These are phyloP conservation scores for Fusarium sp. DNA, from an alignment of 2,329 filamentous ascomycete species.

Conservation along the genomic window DNA sequence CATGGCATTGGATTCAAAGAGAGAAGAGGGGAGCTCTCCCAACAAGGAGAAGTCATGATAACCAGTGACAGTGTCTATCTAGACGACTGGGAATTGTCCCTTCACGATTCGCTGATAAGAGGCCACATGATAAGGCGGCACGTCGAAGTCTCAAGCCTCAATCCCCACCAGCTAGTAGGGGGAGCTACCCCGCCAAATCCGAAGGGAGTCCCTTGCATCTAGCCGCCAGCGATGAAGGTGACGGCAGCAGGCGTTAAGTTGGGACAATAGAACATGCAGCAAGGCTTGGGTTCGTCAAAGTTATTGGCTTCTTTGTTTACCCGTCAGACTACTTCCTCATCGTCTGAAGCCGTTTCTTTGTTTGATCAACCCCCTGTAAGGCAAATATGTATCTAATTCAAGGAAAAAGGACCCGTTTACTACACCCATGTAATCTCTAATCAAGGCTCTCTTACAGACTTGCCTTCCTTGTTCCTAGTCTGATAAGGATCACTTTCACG, in stretches of 20 bases:
- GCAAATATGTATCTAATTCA: neutral
- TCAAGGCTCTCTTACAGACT: neutral
- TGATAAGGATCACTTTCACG: constrained; percentile 32
- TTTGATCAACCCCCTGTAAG: neutral
- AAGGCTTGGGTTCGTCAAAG: neutral
- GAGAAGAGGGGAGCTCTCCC: constrained; percentile 39
- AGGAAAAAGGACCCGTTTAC: neutral
- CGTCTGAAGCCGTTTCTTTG: neutral
- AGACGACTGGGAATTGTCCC: constrained; percentile 22
- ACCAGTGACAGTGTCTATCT: constrained; percentile 32
- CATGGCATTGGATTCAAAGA: constrained; percentile 6
- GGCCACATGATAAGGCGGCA: constrained; percentile 47
- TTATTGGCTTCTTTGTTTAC: constrained; percentile 6
- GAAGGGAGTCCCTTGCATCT: constrained; percentile 43
- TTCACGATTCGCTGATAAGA: constrained; percentile 47
- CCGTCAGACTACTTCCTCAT: constrained; percentile 4
- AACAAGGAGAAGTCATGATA: constrained; percentile 46
- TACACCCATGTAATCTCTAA: constrained; percentile 3
- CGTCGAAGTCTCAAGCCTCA: constrained; percentile 38
- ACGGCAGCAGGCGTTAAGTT: constrained; percentile 5
- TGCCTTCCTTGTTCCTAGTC: constrained; percentile 3
- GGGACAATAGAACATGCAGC: constrained; percentile 6
- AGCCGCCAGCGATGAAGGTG: constrained; percentile 11
- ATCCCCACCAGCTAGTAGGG: constrained; percentile 40
- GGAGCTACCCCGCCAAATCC: constrained; percentile 50